Conservation (phyloP, 805 yeast genomes). For the Tetrapisispora iriomotensis region DNA sequence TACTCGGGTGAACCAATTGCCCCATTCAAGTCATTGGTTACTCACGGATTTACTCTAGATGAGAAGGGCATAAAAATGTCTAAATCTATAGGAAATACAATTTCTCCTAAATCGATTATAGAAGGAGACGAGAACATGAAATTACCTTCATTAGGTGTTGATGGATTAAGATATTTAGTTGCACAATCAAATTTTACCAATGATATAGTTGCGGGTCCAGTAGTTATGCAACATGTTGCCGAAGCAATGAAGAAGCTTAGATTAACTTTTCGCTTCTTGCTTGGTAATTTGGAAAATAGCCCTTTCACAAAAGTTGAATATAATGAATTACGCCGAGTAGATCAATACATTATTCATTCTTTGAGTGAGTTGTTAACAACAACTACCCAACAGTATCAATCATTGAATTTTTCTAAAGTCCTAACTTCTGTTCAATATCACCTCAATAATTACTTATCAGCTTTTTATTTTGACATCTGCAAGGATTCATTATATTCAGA, state of each 20-base stretch:
- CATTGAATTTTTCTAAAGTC: slow-evolving; percentile 59
- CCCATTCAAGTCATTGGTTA: slow-evolving; percentile 68
- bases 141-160: slow-evolving; percentile 68
- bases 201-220: slow-evolving; percentile 69
- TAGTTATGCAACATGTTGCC: slow-evolving; percentile 62
- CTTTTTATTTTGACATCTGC: slow-evolving; percentile 75
- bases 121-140: slow-evolving; percentile 43
- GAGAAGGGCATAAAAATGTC: slow-evolving; percentile 86
- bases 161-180: slow-evolving; percentile 83
- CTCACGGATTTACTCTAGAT: slow-evolving; percentile 92
- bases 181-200: slow-evolving; percentile 80
- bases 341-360: slow-evolving; percentile 52
- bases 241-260: slow-evolving; percentile 76
- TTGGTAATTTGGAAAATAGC: slow-evolving; percentile 62
- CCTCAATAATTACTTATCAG: slow-evolving; percentile 65
- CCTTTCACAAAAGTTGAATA: slow-evolving; percentile 30
- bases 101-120: slow-evolving; percentile 59
- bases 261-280: slow-evolving; percentile 65
- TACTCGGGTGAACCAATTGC: slow-evolving; percentile 30
- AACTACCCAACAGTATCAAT: slow-evolving; percentile 38
- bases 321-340: slow-evolving; percentile 38
- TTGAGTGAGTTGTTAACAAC: slow-evolving; percentile 38
- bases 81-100: slow-evolving; percentile 78
- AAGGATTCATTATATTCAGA: slow-evolving; percentile 85
- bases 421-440: slow-evolving; percentile 60